A percentile compares a stretch with the other conserved stretches of the same genome.
phyloP scores from a whole-genome alignment of 192 early-diverging fungal genomes.

The Rhizophagus prolifer region DNA sequence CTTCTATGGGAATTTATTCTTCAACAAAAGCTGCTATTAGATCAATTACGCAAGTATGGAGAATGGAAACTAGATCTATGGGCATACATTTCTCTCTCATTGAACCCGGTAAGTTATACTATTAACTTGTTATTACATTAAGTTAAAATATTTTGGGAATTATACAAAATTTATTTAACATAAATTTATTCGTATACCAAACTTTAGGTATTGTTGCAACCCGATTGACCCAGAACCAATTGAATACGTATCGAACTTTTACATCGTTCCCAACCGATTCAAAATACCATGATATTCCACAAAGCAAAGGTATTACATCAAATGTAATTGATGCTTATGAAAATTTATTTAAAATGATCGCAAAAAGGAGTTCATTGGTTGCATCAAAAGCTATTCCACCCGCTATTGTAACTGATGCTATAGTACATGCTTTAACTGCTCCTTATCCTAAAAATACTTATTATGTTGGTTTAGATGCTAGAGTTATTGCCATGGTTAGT shows the following conservation, averaged over 20 bases:
- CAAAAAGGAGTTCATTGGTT: neutral
- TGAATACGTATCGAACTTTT: conserved; percentile 1
- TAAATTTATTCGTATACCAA: neutral
- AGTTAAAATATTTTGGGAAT: too few relatives aligned
- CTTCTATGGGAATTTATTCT: conserved; percentile 25
- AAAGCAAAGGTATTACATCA: conserved; percentile 3
- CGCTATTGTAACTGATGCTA: conserved; percentile 20
- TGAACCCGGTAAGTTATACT: conserved; percentile 17
- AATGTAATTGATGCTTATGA: conserved; percentile 13
- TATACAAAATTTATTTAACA: neutral
- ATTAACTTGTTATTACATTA: neutral
- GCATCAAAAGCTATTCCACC: neutral
- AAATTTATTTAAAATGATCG: neutral
- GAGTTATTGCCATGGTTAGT: neutral
- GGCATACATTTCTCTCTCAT: conserved; percentile 13
- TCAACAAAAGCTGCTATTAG: conserved; percentile 20
- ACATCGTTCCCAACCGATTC: neutral
- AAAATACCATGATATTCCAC: neutral
- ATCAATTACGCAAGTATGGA: conserved; percentile 15
- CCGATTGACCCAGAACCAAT: conserved; percentile 1
- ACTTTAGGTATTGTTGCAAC: conserved; percentile 17
- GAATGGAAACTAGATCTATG: conserved; percentile 14
- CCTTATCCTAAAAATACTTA: conserved; percentile 27
- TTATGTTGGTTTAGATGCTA: conserved; percentile 30
- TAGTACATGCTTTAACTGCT: conserved; percentile 24